Evolutionary conservation across 2,329 filamentous ascomycete species (phyloP).

Genomic region (Alternaria gansuensis): DNA sequence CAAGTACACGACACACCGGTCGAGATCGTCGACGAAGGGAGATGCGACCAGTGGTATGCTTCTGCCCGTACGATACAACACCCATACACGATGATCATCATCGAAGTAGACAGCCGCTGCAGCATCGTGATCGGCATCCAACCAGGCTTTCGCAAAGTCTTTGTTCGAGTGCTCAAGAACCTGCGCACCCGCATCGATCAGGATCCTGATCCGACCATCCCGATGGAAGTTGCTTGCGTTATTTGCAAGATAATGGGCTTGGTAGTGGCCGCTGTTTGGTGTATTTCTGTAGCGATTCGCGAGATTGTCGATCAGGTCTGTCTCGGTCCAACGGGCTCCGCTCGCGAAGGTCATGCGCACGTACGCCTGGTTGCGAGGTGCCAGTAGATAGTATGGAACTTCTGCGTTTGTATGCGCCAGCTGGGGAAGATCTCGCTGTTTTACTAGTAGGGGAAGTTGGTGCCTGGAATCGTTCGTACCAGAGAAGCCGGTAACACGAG

Average conservation of each 20-base stretch:
- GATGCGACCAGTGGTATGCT: conserved; percentile 61
- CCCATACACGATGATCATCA: conserved; percentile 56
- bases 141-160: conserved; percentile 61
- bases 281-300: conserved; percentile 8
- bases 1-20: conserved; percentile 65
- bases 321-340: conserved; percentile 56
- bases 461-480: conserved; percentile 73
- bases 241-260: not conserved
- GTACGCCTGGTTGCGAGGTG: conserved; percentile 62
- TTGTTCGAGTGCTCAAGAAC: conserved; percentile 69
- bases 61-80: conserved; percentile 54
- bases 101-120: conserved; percentile 66
- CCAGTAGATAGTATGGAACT: conserved; percentile 67
- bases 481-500: conserved; percentile 72
- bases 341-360: conserved; percentile 45
- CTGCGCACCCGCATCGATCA: conserved; percentile 72
- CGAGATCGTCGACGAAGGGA: conserved; percentile 64
- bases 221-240: not conserved
- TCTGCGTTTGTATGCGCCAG: conserved; percentile 70
- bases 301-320: conserved; percentile 57
- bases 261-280: not conserved
- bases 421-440: conserved; percentile 66
- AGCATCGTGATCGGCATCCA: conserved; percentile 57
- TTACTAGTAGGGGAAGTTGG: conserved; percentile 68
- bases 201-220: conserved; percentile 56